Conservation (phyloP, 352 stramenopile genomes). For the Globisporangium polare region DNA sequence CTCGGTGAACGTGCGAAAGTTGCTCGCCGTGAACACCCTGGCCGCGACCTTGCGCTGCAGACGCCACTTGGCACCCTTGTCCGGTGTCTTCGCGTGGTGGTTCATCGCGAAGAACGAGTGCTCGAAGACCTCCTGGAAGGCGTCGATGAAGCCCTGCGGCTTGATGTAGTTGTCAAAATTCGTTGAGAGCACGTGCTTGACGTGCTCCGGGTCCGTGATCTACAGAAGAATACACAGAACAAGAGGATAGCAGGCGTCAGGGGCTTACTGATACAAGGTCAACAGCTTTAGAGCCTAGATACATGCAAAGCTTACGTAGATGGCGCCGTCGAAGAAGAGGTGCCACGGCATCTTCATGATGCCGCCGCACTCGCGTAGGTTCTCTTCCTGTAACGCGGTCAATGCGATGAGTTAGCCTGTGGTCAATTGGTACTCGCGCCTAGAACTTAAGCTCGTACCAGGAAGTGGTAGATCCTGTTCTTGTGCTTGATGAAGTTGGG, state of each 20-base stretch:
- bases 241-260: background rate
- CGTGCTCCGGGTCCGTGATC: constrained; percentile 54
- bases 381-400: constrained; percentile 25
- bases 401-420: background rate
- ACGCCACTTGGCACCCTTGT: constrained; percentile 58
- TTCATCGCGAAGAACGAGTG: constrained; percentile 77
- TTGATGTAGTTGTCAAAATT: constrained; percentile 77
- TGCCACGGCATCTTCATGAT: constrained; percentile 73
- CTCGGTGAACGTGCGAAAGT: constrained; percentile 47
- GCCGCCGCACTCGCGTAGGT: constrained; percentile 33
- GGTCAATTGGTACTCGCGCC: too few relatives aligned
- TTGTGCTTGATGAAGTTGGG: constrained; percentile 47
- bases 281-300: background rate
- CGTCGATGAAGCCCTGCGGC: constrained; percentile 60
- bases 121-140: constrained; percentile 60
- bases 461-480: constrained; percentile 52
- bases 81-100: constrained; percentile 34
- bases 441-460: too few relatives aligned
- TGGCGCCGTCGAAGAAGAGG: constrained; percentile 58
- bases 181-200: constrained; percentile 61
- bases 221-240: background rate
- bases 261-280: background rate
- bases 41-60: constrained; percentile 80
- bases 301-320: constrained; percentile 32
- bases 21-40: constrained; percentile 81